Evolutionary conservation across 2,329 filamentous ascomycete species (phyloP), one percentile per base, ranked within the genome.

Genomic region (Moelleriella libera): DNA sequence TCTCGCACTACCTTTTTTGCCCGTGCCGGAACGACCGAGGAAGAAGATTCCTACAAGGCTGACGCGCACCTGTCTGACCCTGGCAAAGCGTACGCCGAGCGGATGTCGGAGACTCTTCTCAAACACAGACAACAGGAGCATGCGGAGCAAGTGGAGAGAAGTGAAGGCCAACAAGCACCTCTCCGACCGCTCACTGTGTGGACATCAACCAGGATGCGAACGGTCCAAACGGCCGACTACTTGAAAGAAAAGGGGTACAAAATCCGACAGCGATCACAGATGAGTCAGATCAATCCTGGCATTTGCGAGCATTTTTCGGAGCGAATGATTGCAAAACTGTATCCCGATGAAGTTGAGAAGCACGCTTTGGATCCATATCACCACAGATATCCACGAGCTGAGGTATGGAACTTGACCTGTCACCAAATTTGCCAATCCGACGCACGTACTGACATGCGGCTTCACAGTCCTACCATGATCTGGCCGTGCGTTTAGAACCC

Each of bases 211-310:
- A 76, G 92, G 44, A 78, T 88, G 55, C 78, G 90, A 51, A 95
- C 92, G 1, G 82, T 95, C 8, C 88, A 98, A 64, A 98, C 94
- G 1, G 82, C 88, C 1, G 81, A 89, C 46, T 82, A 80, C 54
- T 74, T 98, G n/a, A 79, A 83, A 53, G 76, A 82, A 10, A 76
- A 78, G 53, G 89, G 88, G 2, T 95, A 85, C 68, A 85, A 85
- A 56, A 84, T 97, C 44, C 80, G 87, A 14, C 92, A 97, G 64
- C 80, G 92, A 49, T 90, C 89, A 44, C 90, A 98, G 63, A 88
- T 98, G 83, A 94, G 89, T 60, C 89, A 97, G 67, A 79, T 98
- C 59, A 96, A 98, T 60, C 92, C 92, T 1, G 92, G 92, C 3
- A 88, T 95, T 5, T 96, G 89, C 59, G 92, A 97, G 68, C 92